Evolutionary conservation across 1,284 basidiomycete species (phyloP).

Genomic region (Mycena sp.): DNA sequence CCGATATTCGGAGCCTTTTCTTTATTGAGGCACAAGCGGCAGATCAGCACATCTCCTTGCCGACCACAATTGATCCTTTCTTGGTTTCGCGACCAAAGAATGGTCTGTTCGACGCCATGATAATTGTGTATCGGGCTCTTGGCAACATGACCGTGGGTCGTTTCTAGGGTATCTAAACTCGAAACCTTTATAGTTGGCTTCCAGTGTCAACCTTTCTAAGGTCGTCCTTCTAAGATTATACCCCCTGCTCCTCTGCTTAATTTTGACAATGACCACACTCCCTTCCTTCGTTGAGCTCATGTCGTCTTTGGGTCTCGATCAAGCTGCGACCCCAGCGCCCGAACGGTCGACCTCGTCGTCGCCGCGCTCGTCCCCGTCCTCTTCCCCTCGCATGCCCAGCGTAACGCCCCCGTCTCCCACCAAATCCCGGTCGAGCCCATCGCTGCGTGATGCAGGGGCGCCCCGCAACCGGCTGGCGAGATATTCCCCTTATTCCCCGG

Average conservation of each 20-base stretch:
- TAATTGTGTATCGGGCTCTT: constrained; percentile 55
- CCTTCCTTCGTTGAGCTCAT: constrained; percentile 88
- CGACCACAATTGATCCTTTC: constrained; percentile 44
- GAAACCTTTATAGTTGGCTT: constrained; percentile 48
- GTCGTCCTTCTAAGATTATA: constrained; percentile 45
- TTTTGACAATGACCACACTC: constrained; percentile 67
- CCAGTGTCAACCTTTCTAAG: constrained; percentile 39
- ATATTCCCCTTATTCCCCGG: constrained; percentile 72
- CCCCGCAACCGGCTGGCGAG: constrained; percentile 55
- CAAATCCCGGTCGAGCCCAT: constrained; percentile 54
- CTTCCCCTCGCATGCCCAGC: constrained; percentile 36
- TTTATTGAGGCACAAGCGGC: constrained; percentile 20
- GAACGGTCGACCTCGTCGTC: constrained; percentile 48
- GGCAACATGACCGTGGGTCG: constrained; percentile 62
- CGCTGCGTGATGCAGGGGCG: constrained; percentile 52
- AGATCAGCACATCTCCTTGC: constrained; percentile 56
- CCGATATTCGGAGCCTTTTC: constrained; percentile 23
- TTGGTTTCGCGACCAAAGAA: constrained; percentile 22
- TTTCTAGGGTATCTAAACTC: constrained; percentile 51
- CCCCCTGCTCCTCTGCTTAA: constrained; percentile 44
- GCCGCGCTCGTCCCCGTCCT: constrained; percentile 47
- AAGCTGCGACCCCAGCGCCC: constrained; percentile 42
- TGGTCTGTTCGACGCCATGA: constrained; percentile 48
- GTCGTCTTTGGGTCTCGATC: constrained; percentile 78
- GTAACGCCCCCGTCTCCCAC: constrained; percentile 48